A percentile compares a stretch with the other conserved stretches of the same genome.
These are phyloP conservation scores for Hygrophila difformis DNA, from an alignment of 257 asterid species.

Conservation along the genomic window DNA sequence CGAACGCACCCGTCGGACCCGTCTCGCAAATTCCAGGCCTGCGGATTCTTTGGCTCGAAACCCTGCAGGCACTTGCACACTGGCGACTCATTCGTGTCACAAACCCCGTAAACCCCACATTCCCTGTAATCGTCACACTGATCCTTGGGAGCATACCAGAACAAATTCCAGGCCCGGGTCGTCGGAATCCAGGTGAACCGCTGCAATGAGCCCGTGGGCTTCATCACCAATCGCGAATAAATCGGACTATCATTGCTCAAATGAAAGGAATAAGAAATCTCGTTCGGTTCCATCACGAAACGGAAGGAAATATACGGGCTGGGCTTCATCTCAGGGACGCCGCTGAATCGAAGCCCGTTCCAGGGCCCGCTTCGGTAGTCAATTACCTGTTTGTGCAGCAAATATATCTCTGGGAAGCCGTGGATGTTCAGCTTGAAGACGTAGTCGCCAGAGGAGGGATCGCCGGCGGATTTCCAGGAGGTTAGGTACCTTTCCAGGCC, in stretches of 20 bases:
- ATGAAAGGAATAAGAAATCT: conserved; percentile 37
- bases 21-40: conserved; percentile 36
- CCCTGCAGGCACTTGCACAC: conserved; percentile 37
- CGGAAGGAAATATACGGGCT: conserved; percentile 28
- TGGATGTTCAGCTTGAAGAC: conserved; percentile 43
- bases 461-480: conserved; percentile 54
- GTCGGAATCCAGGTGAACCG: conserved; percentile 59
- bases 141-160: conserved; percentile 80
- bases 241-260: conserved; percentile 34
- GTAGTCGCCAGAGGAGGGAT: conserved; percentile 70
- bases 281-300: conserved; percentile 27
- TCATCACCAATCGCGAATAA: conserved; percentile 44
- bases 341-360: conserved; percentile 80
- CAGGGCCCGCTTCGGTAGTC: conserved; percentile 84
- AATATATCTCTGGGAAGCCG: conserved; percentile 56
- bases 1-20: conserved; percentile 40
- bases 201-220: conserved; percentile 31
- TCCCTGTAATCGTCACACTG: conserved; percentile 39
- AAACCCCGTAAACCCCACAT: conserved; percentile 36
- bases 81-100: conserved; percentile 34
- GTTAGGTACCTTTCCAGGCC: conserved; percentile 46
- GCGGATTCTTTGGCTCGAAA: conserved; percentile 26
- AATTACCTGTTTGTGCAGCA: conserved; percentile 15
- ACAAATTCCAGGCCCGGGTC: conserved; percentile 38
- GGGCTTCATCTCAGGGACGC: conserved; percentile 82